Percentiles rank a stretch among this genome's conserved stretches.
Conservation (phyloP, 2,329 filamentous ascomycete genomes). For the Aspergillus pseudoglaucus region DNA sequence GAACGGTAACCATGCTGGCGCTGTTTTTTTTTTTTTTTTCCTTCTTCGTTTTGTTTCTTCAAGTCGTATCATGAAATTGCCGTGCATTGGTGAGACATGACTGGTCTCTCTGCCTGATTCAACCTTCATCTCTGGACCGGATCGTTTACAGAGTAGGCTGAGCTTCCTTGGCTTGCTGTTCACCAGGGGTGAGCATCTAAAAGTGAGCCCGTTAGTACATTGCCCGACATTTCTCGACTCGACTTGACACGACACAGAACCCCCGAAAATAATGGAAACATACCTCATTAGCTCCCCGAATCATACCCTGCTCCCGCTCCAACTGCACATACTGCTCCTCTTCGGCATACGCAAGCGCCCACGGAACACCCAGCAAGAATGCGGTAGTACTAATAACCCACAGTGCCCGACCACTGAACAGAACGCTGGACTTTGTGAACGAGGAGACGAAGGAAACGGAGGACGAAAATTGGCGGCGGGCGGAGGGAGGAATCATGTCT, state of each 20-base stretch:
- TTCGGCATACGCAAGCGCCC: slow-evolving; percentile 85
- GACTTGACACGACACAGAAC: not conserved
- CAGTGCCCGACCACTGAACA: slow-evolving; percentile 74
- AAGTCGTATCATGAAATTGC: slow-evolving; percentile 1
- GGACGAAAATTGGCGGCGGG: slow-evolving; percentile 61
- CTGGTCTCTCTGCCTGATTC: slow-evolving; percentile 11
- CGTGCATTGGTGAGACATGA: slow-evolving; percentile 2
- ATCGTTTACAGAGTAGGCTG: slow-evolving; percentile 34
- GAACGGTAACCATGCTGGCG: no score
- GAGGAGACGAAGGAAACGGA: slow-evolving; percentile 44
- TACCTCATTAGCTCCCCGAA: slow-evolving; percentile 80
- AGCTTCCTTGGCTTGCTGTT: slow-evolving; percentile 22
- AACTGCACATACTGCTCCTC: slow-evolving; percentile 96
- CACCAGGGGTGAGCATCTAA: slow-evolving; percentile 40
- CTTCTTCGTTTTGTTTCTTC: not conserved
- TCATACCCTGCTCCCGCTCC: slow-evolving; percentile 96
- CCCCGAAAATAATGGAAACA: slow-evolving; percentile 18
- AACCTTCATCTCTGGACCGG: slow-evolving; percentile 11
- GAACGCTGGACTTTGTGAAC: slow-evolving; percentile 41
- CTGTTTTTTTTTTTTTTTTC: not conserved
- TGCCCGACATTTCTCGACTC: not conserved
- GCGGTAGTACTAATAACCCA: slow-evolving; percentile 90
- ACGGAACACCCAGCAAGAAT: slow-evolving; percentile 84
- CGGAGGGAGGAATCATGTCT: slow-evolving; percentile 69
- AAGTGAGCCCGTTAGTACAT: not conserved